Base-by-base conservation (phyloP, 192 early-diverging fungal species). In the Phycomyces blakesleeanus region DNA sequence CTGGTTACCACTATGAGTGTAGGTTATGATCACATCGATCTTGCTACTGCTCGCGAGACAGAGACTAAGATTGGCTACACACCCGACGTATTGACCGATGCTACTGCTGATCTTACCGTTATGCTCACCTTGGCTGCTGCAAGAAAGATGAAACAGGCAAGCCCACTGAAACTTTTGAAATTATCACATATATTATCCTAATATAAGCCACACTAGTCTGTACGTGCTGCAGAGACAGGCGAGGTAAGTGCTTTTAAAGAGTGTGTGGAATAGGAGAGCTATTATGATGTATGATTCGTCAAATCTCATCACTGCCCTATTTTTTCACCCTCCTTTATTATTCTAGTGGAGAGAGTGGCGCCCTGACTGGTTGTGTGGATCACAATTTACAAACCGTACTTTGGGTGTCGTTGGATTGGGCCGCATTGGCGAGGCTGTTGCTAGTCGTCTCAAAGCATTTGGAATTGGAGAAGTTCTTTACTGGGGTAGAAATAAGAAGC, bases 331-430 rank as follows among this genome's bases (percentile, higher is more conserved):
- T n/a, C n/a, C n/a, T 12, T 27, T 50, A 18, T 16, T 34, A 63
- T 41, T 61, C 11, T 34, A 78, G 44, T 91, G 89, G 89, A 63
- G 69, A 37, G 66, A 68, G 16, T 91, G 88, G 88, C 66, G 75
- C 38, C 82, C 84, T 7, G 75, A 72, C 3, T 89, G 86, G 83
- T 67, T 89, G 7, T 73, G 86, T 38, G 94, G 94, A 14, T 76
- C 75, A 3, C 91, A 91, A 77, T 78, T 94, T 40, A 84, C 80
- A 0, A 78, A 77, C 24, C 93, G 94, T 66, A 88, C 88, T 0
- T 73, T 96, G 20, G 94, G 93, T 0, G 83, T 96, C 49, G 85
- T 96, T 27, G 94, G 94, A 0, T 59, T 93, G 8, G 94, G 94
- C 0, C 81, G 91, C 25, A 94, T 94, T 52, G 94, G 94, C 5